phyloP scores from a whole-genome alignment of 2,329 filamentous ascomycete species.

The Aureobasidium sp. region DNA sequence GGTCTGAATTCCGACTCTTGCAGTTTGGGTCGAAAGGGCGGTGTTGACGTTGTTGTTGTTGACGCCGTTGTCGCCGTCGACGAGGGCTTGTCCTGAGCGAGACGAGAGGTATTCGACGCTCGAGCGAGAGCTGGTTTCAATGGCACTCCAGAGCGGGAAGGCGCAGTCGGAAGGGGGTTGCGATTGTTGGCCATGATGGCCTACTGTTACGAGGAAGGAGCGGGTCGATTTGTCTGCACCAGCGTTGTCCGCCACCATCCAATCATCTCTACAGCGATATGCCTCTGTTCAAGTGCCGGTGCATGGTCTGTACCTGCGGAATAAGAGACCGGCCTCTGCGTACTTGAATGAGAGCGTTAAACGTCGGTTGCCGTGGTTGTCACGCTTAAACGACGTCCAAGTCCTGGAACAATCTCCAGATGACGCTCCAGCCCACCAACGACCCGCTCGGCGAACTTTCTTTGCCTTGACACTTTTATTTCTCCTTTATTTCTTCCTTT shows the following conservation, averaged over 20 bases:
- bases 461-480: neutral
- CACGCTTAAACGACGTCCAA: neutral
- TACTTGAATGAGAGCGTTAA: neutral
- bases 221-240: slow-evolving; percentile 11
- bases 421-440: slow-evolving; percentile 4
- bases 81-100: slow-evolving; percentile 25
- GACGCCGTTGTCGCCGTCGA: slow-evolving; percentile 14
- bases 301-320: neutral
- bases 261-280: neutral
- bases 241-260: slow-evolving; percentile 1
- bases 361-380: slow-evolving; percentile 8
- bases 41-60: neutral
- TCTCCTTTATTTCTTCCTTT: neutral
- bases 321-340: neutral
- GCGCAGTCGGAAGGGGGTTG: neutral
- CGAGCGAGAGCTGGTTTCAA: slow-evolving; percentile 61
- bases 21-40: slow-evolving; percentile 19
- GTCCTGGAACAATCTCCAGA: slow-evolving; percentile 10
- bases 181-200: slow-evolving; percentile 7
- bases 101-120: slow-evolving; percentile 51
- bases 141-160: slow-evolving; percentile 41
- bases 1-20: slow-evolving; percentile 11
- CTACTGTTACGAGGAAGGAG: neutral
- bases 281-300: neutral
- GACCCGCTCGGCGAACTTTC: neutral